These are phyloP conservation scores for Pythium dissimile DNA, from an alignment of 352 stramenopile genomes.

Conservation along the genomic window DNA sequence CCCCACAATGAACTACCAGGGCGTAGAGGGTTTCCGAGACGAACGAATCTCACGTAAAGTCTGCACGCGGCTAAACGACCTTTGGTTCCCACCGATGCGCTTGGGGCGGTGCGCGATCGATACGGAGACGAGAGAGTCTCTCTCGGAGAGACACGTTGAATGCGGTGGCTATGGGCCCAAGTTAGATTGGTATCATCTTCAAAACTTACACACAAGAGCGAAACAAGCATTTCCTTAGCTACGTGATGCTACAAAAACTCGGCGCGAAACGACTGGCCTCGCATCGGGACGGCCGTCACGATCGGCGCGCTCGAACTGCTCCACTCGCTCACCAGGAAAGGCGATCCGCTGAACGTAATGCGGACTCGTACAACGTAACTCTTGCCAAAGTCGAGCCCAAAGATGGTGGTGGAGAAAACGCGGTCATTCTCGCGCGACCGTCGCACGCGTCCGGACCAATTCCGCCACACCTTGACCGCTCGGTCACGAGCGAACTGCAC, in stretches of 20 bases:
- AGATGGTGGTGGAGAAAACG: slow-evolving; percentile 61
- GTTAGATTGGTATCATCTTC: too few relatives aligned
- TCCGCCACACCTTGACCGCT: slow-evolving; percentile 80
- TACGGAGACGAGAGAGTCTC: too few relatives aligned
- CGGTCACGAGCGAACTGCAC: slow-evolving; percentile 72
- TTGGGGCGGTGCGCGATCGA: too few relatives aligned
- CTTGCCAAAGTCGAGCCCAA: slow-evolving; percentile 67
- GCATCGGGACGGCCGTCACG: slow-evolving; percentile 33
- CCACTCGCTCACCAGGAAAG: slow-evolving; percentile 55
- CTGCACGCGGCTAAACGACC: too few relatives aligned
- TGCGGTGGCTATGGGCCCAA: too few relatives aligned
- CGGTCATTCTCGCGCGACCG: slow-evolving; percentile 43
- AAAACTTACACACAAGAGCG: too few relatives aligned
- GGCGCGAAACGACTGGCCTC: slow-evolving; percentile 23
- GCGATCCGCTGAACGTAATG: slow-evolving; percentile 48
- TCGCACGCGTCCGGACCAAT: slow-evolving; percentile 49
- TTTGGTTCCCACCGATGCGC: too few relatives aligned
- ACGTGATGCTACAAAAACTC: slow-evolving; percentile 4
- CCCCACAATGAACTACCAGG: too few relatives aligned
- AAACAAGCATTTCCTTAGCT: slow-evolving; percentile 1
- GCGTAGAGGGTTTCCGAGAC: too few relatives aligned
- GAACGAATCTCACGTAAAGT: too few relatives aligned
- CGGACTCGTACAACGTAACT: slow-evolving; percentile 72
- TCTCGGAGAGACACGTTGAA: too few relatives aligned
- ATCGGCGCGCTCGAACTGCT: slow-evolving; percentile 47